Percentiles rank a stretch among this genome's conserved stretches.
Conservation (phyloP, 208 protist species). For the Trypanosoma melophagium region DNA sequence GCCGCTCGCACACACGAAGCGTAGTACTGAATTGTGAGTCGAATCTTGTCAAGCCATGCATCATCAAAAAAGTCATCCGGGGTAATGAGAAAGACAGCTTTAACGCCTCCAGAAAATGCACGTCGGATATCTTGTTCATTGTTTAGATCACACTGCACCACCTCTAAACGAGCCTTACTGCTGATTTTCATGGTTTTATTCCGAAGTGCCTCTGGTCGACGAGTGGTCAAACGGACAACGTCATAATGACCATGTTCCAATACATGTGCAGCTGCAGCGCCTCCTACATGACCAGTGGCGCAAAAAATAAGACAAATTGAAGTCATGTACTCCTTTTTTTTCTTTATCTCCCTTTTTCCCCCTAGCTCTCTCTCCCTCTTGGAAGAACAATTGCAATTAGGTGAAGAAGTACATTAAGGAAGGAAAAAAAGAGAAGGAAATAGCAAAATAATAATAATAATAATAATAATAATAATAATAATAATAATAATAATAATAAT, state of each 20-base stretch:
- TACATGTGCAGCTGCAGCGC: background rate
- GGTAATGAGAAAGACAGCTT: background rate
- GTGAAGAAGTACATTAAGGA: background rate
- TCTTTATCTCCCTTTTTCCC: background rate
- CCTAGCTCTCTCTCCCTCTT: background rate
- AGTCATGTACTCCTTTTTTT: background rate
- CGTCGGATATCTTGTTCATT: background rate
- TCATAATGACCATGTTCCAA: background rate
- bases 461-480: background rate
- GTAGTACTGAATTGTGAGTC: conserved; percentile 1
- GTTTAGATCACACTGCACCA: background rate
- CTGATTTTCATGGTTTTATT: background rate
- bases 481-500: background rate
- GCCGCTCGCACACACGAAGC: background rate
- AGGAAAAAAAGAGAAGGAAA: background rate
- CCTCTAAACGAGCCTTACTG: background rate
- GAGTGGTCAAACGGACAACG: background rate
- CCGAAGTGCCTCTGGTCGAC: background rate
- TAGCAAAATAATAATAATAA: background rate
- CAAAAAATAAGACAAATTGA: conserved; percentile 2
- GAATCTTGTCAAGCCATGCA: conserved; percentile 1
- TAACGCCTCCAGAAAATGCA: background rate
- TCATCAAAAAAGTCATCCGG: conserved; percentile 6
- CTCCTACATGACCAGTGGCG: background rate
- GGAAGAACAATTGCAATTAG: background rate